Base-by-base conservation (phyloP, 371 early-diverging fungal species). In the Mucor velutinosus region DNA sequence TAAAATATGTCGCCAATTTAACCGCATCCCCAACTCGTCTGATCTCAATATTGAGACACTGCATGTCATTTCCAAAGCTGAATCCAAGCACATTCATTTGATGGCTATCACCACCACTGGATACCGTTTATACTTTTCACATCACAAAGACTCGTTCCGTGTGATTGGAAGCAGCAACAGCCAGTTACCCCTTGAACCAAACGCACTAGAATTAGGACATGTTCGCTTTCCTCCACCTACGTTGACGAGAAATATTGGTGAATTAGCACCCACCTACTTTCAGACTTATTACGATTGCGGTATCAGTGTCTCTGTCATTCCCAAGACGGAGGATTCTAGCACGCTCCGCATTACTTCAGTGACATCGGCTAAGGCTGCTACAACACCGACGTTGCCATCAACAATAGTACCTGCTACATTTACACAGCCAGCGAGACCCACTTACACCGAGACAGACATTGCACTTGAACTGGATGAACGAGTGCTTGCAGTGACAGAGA, bases 41-140 rank as follows among this genome's bases (percentile, higher is more conserved):
- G 67, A 71, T 17, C 89, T 93, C 62, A 67, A 75, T 32, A 79
- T 94, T 14, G 76, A 83, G 7, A 86, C 91, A 7, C 69, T 94
- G 11, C 91, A 94, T 60, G 82, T 89, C 15, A 79, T 94, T 10
- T 82, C 89, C 1, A 63, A 66, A 12, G 23, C 68, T 3, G 95
- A 93, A 74, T 92, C 92, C 7, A 80, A 81, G 23, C 67, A 70
- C 2, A 67, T 93, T 23, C 81, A 89, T 64, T 68, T 94, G 7
- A 82, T 95, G 25, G 95, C 88, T 8, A 71, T 95, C 23, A 89
- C 94, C 0, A 69, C 81, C 30, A 84, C 77, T 17, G 94, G 95
- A 8, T 84, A 81, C 58, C 90, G 95, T 5, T 71, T 95, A 19
- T 95, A 93, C 68, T 94, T 94, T 65, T 83, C 90, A 29, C 80